Conservation (phyloP, 345 rosid species). For the Erodium maritimum region DNA sequence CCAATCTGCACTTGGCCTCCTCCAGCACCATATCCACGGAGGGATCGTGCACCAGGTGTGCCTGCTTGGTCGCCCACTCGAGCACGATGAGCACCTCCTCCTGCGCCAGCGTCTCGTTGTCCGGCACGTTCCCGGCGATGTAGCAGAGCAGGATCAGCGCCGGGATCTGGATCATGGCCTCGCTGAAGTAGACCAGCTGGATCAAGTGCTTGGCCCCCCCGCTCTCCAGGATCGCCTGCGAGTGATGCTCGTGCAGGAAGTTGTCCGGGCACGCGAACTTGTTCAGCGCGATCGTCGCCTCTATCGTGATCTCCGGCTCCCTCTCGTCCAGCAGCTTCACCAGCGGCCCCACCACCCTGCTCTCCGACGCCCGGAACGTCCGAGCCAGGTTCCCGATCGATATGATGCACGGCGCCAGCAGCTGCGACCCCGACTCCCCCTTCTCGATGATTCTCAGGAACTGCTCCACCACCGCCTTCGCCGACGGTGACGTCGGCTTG, state of each 20-base stretch:
- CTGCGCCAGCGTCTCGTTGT: conserved; percentile 50
- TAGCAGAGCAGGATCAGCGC: conserved; percentile 43
- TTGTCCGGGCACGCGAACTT: conserved; percentile 53
- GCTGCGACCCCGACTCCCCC: conserved; percentile 28
- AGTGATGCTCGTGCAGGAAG: conserved; percentile 43
- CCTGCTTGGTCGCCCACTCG: conserved; percentile 69
- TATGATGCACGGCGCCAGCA: conserved; percentile 41
- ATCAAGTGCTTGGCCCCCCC: conserved; percentile 61
- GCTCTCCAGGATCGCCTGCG: conserved; percentile 41
- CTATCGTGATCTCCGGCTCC: conserved; percentile 44
- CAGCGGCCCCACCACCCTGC: conserved; percentile 44
- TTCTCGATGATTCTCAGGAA: conserved; percentile 34
- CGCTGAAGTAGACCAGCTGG: conserved; percentile 50
- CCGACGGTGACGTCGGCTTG: conserved; percentile 68
- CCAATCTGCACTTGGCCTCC: conserved; percentile 60
- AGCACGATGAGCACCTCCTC: conserved; percentile 66
- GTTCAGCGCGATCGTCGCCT: conserved; percentile 43
- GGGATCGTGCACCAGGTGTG: conserved; percentile 36
- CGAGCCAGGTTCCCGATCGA: conserved; percentile 67
- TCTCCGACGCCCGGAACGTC: conserved; percentile 66
- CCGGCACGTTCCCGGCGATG: conserved; percentile 39
- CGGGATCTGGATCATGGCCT: conserved; percentile 52
- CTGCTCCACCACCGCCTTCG: conserved; percentile 61
- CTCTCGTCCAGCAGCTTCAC: conserved; percentile 62
- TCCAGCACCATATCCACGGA: conserved; percentile 36